Evolutionary conservation across 768 basidiomycete genomes (phyloP), one percentile per base, ranked within the genome.

Genomic region (Wakefieldia striispora): DNA sequence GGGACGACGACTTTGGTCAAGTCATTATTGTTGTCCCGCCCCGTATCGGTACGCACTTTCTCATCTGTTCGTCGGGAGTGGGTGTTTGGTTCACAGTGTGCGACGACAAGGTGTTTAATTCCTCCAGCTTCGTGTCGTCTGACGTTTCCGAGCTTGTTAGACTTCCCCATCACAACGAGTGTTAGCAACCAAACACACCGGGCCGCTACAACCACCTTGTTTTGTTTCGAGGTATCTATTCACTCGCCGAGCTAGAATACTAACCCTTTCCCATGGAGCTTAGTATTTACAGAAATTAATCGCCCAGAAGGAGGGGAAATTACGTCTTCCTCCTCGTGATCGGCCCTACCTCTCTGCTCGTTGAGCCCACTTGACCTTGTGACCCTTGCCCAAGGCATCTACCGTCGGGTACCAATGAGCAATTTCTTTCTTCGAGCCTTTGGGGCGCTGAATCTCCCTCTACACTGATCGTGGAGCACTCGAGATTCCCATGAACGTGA

Each of bases 111-210:
- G 29, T 29, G 29, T 13, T 29, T 11, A 13, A 1, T 29, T 29
- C 29, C 29, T 12, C 29, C 29, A 29, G 27, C 34, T 14, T 43
- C 55, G 38, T 33, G 16, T 16, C 7, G 13, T 14, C 14, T 16
- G 33, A 33, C 33, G 29, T 29, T 29, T 29, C 29, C 26, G 26
- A 26, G 26, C 26, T 26, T 26, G 26, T 26, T 26, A 29, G 29
- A 29, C 29, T 13, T 29, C 13, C 13, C 29, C 29, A 33, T 58
- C 57, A 42, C 58, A 43, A 60, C 57, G 49, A 58, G 53, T 45
- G 20, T 24, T 60, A 45, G 34, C 57, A 56, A 58, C 57, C 58
- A 19, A 37, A 20, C 50, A 20, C 16, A 24, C 26, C 51, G 39
- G 53, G 19, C 43, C 43, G 43, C 20, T 27, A 20, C 14, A 19